Conservation (phyloP, 1,139 yeast genomes). For the Protomyces arabidopsidicola region DNA sequence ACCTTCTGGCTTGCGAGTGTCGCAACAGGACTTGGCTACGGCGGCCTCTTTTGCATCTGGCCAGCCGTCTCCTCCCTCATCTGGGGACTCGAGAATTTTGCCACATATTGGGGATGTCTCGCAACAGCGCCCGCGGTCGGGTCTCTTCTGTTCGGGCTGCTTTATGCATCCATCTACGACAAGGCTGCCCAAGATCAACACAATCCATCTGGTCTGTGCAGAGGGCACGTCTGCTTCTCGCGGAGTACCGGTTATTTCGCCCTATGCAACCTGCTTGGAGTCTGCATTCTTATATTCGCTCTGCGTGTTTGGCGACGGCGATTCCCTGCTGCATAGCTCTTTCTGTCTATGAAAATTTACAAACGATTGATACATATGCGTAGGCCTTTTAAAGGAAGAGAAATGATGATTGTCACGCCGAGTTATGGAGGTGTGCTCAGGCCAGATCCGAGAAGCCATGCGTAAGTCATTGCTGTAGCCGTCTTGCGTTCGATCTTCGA, state of each 20-base stretch:
- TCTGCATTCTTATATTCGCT: conserved; percentile 10
- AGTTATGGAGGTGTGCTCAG: too few species aligned
- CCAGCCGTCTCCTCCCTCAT: conserved; percentile 77
- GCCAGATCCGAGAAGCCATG: too few species aligned
- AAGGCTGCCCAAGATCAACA: conserved; percentile 4
- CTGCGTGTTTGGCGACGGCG: conserved; percentile 20
- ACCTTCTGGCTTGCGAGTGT: conserved; percentile 46
- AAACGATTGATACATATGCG: too few species aligned
- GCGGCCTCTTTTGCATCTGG: conserved; percentile 75
- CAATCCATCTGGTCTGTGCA: not conserved
- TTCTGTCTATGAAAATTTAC: too few species aligned
- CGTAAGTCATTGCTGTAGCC: too few species aligned
- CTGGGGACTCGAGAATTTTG: conserved; percentile 88
- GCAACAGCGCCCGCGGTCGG: conserved; percentile 91
- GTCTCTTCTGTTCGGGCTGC: conserved; percentile 61
- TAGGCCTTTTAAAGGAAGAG: too few species aligned
- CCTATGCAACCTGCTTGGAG: conserved; percentile 9
- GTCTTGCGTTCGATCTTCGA: too few species aligned
- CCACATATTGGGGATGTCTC: conserved; percentile 89
- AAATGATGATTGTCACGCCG: too few species aligned
- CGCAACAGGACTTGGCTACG: conserved; percentile 69
- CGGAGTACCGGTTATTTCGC: conserved; percentile 10
- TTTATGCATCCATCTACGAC: conserved; percentile 68
- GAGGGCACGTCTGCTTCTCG: conserved; percentile 7
- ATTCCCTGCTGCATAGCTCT: not conserved